Evolutionary conservation across 257 asterid species (phyloP).

Genomic region (Solanum dulcamara): DNA sequence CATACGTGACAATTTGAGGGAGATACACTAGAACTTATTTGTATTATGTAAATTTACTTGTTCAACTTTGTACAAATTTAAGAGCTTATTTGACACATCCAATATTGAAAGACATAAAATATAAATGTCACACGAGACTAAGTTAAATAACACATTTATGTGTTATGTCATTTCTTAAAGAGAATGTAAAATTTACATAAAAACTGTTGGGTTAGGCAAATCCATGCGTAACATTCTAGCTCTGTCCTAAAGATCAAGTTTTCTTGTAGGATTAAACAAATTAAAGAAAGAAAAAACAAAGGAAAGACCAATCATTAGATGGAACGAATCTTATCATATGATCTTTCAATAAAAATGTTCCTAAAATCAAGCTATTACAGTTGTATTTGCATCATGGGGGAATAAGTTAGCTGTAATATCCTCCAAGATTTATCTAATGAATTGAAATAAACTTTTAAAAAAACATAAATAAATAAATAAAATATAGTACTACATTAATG

Average conservation of each 20-base stretch:
- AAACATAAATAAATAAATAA: not conserved
- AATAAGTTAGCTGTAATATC: not conserved
- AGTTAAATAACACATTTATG: rapidly evolving
- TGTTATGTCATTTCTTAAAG: no score
- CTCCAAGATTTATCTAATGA: not conserved
- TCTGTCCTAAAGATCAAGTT: not conserved
- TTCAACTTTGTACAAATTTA: not conserved
- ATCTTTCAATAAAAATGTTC: not conserved
- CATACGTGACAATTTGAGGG: not conserved
- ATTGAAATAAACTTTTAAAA: not conserved
- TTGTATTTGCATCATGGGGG: not conserved
- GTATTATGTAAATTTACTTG: not conserved
- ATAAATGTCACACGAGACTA: rapidly evolving
- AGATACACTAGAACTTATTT: not conserved
- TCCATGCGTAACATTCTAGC: not conserved
- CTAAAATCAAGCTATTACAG: not conserved
- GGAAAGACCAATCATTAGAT: not conserved
- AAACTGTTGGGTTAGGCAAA: no score
- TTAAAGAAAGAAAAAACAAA: not conserved
- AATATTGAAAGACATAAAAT: rapidly evolving
- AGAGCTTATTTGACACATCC: not conserved
- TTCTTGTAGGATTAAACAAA: not conserved
- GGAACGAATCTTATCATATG: not conserved
- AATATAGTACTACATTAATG: not conserved
- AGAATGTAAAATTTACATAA: not conserved